Percentiles rank a stretch among this genome's conserved stretches.
phyloP scores from a whole-genome alignment of 768 basidiomycete species.

The Trametes villosa region DNA sequence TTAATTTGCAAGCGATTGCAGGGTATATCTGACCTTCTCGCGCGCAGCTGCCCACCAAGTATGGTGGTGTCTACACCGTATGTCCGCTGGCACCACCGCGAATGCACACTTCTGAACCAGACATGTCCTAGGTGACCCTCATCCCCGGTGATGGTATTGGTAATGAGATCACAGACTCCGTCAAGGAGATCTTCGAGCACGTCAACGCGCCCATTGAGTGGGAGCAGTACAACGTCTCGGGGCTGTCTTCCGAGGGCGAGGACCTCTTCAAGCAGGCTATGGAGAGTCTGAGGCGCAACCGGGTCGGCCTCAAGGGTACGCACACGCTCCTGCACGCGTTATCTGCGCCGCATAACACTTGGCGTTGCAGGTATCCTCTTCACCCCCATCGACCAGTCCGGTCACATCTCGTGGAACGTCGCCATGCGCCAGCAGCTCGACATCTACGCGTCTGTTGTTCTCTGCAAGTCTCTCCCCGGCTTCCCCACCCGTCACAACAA shows the following conservation, averaged over 20 bases:
- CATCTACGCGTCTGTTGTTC: conserved; percentile 97
- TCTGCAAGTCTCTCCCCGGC: conserved; percentile 97
- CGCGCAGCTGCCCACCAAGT: conserved; percentile 80
- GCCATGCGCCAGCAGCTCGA: conserved; percentile 99
- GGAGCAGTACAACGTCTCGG: conserved; percentile 98
- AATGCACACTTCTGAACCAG: conserved; percentile 9
- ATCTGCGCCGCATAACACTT: background rate
- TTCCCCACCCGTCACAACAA: conserved; percentile 94
- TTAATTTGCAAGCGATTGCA: background rate
- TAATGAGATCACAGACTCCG: conserved; percentile 94
- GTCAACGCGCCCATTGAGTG: conserved; percentile 98
- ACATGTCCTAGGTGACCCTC: conserved; percentile 74
- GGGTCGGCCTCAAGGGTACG: conserved; percentile 96
- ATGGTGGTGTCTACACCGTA: conserved; percentile 92
- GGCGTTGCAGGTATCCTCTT: conserved; percentile 84
- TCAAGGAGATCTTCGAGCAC: conserved; percentile 98
- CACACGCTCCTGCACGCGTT: conserved; percentile 5
- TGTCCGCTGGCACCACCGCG: conserved; percentile 31
- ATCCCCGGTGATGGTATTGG: conserved; percentile 99
- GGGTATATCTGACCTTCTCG: background rate
- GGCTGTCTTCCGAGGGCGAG: conserved; percentile 92
- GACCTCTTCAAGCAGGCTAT: conserved; percentile 96
- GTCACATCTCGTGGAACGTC: conserved; percentile 99
- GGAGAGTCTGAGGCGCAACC: conserved; percentile 96
- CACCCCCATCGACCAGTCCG: conserved; percentile 94